Conservation (phyloP, 768 basidiomycete species). For the Royoungia palumana region DNA sequence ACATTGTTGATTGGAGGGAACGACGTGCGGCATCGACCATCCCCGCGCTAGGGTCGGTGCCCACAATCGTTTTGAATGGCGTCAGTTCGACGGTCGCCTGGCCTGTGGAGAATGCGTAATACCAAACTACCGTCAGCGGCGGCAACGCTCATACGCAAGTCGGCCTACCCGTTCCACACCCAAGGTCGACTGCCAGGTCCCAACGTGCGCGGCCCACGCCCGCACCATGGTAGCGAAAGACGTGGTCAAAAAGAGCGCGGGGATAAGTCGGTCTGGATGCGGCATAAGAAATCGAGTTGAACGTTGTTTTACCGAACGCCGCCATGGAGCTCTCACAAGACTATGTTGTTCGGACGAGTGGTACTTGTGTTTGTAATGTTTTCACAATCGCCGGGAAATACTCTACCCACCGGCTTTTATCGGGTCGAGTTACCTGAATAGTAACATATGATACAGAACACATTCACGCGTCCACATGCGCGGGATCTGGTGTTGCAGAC, state of each 20-base stretch:
- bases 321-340: slow-evolving; percentile 42
- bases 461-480: no score
- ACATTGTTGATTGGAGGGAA: slow-evolving; percentile 3
- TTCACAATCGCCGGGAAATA: no score
- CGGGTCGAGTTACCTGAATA: no score
- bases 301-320: slow-evolving; percentile 68
- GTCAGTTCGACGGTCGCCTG: slow-evolving; percentile 63
- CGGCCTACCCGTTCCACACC: slow-evolving; percentile 76
- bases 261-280: slow-evolving; percentile 75
- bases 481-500: background rate
- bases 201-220: slow-evolving; percentile 30
- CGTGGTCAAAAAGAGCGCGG: slow-evolving; percentile 53
- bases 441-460: no score
- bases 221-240: slow-evolving; percentile 56
- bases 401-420: no score
- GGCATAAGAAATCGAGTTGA: slow-evolving; percentile 67
- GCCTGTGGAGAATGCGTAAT: slow-evolving; percentile 37
- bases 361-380: no score
- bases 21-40: slow-evolving; percentile 63
- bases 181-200: slow-evolving; percentile 67
- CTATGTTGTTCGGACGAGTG: no score
- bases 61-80: slow-evolving; percentile 58
- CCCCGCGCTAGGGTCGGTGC: slow-evolving; percentile 65
- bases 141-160: no score
- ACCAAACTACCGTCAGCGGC: no score